phyloP scores from a whole-genome alignment of 176 grass and related monocot genomes.

The Bolboschoenus planiculmis region DNA sequence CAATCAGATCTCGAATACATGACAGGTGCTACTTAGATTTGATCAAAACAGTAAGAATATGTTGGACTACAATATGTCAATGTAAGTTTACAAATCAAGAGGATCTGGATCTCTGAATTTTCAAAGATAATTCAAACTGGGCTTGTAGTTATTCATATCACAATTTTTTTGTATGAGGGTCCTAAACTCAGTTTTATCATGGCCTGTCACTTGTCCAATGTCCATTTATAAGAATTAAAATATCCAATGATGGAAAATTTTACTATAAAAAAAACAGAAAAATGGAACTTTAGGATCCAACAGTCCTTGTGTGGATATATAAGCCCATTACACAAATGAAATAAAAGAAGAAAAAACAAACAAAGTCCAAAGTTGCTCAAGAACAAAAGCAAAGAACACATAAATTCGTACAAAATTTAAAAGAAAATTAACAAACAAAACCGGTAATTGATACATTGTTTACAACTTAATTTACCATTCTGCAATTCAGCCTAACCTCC shows the following conservation, averaged over 20 bases:
- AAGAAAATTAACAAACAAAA: neutral
- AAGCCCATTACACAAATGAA: neutral
- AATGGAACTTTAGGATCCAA: neutral
- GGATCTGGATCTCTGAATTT: neutral
- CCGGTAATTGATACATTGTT: neutral
- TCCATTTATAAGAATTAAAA: neutral
- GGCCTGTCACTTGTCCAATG: neutral
- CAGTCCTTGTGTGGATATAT: neutral
- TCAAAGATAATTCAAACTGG: no score
- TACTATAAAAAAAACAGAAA: neutral
- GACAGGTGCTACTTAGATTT: neutral
- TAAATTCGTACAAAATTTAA: neutral
- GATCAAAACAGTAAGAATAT: neutral
- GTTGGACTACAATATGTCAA: neutral
- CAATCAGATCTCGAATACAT: no score
- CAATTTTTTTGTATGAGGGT: neutral
- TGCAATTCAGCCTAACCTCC: slow-evolving; percentile 51
- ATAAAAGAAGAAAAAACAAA: neutral
- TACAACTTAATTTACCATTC: slow-evolving; percentile 37
- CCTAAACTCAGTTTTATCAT: neutral
- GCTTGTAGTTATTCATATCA: neutral
- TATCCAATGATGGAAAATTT: neutral
- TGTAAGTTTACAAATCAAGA: neutral
- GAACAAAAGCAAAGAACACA: neutral
- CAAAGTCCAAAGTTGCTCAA: neutral